Percentiles rank a stretch among this genome's conserved stretches.
phyloP scores from a whole-genome alignment of 2,329 filamentous ascomycete genomes.

The Teratosphaeria epicoccoides region DNA sequence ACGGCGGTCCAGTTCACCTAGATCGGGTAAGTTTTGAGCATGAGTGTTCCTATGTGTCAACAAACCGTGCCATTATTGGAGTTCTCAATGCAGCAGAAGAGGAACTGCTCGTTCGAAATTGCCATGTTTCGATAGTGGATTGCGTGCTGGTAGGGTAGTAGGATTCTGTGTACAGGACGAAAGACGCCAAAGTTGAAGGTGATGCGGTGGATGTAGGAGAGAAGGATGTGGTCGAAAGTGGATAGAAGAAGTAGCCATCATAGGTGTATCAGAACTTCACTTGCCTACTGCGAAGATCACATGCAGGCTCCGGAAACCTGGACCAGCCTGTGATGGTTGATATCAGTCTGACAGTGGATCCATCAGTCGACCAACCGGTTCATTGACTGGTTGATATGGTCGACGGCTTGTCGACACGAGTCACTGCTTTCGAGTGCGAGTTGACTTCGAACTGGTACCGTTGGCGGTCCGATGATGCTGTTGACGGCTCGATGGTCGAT shows the following conservation, averaged over 20 bases:
- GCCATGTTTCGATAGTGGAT: background rate
- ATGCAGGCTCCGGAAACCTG: background rate
- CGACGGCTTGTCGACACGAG: no score
- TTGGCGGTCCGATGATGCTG: no score
- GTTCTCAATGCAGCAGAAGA: conserved; percentile 7
- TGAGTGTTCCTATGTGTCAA: background rate
- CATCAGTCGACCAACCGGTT: no score
- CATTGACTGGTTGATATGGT: no score
- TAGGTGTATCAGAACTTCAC: background rate
- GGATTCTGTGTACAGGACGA: background rate
- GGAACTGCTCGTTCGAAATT: conserved; percentile 7
- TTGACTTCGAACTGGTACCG: no score
- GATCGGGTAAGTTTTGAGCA: background rate
- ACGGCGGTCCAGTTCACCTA: conserved; percentile 10
- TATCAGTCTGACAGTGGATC: no score
- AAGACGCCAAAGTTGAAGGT: background rate
- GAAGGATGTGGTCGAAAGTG: background rate
- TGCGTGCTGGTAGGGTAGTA: background rate
- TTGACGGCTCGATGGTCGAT: no score
- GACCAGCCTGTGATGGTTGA: background rate
- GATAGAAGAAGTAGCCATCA: background rate
- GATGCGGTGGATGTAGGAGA: background rate
- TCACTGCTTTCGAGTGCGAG: no score
- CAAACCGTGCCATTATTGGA: conserved; percentile 4
- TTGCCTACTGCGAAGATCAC: background rate